Evolutionary conservation across 1,284 basidiomycete species (phyloP).

Genomic region (Ustanciosporium gigantosporum): DNA sequence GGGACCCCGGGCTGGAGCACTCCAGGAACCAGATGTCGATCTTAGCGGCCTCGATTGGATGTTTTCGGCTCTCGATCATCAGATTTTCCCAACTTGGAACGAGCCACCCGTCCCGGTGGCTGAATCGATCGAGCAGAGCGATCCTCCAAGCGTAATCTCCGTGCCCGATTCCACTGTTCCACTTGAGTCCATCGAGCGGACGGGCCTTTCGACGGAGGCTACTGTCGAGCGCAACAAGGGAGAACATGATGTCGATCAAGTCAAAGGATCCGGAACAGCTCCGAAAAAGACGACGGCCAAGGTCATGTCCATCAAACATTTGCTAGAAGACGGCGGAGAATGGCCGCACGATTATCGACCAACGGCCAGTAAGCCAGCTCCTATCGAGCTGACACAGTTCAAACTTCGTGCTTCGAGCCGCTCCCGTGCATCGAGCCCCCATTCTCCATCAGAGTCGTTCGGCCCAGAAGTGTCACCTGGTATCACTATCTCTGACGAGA

Average conservation of each 20-base stretch:
- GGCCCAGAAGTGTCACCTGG: neutral
- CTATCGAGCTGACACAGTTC: slow-evolving; percentile 2
- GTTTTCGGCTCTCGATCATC: slow-evolving; percentile 3
- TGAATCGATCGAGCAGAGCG: too few species aligned
- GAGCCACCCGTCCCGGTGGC: too few species aligned
- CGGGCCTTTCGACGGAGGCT: too few species aligned
- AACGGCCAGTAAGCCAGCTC: neutral
- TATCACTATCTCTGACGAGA: neutral
- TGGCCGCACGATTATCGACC: slow-evolving; percentile 10
- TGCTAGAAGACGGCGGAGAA: neutral
- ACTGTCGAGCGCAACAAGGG: too few species aligned
- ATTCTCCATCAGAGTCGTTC: too few species aligned
- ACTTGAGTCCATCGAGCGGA: too few species aligned
- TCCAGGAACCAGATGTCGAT: neutral
- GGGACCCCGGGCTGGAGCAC: neutral
- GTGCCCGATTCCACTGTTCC: too few species aligned
- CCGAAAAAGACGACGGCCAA: too few species aligned
- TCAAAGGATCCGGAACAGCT: too few species aligned
- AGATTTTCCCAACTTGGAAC: neutral
- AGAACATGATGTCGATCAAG: too few species aligned
- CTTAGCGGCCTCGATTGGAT: slow-evolving; percentile 5
- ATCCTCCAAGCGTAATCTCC: too few species aligned
- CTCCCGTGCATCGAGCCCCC: neutral
- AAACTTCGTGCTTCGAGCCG: neutral
- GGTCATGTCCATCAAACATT: neutral